Percentiles rank a stretch among this genome's conserved stretches.
Conservation (phyloP, 208 protist genomes). For the Perkinsela sp. region DNA sequence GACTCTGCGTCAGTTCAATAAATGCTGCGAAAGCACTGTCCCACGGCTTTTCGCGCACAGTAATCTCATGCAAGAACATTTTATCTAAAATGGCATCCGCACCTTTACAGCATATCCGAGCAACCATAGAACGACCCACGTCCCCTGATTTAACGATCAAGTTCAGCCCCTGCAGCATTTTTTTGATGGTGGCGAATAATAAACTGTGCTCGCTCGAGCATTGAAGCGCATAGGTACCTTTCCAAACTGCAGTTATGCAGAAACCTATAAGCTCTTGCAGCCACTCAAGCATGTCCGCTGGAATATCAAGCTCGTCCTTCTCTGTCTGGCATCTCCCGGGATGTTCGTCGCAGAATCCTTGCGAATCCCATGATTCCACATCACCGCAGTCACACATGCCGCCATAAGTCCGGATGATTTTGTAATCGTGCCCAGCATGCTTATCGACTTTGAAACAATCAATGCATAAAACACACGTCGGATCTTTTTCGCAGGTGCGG, state of each 20-base stretch:
- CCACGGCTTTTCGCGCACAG: neutral
- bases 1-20: neutral
- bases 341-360: neutral
- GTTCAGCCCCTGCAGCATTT: neutral
- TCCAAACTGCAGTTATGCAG: neutral
- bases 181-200: neutral
- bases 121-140: neutral
- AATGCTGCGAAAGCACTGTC: neutral
- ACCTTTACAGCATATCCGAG: neutral
- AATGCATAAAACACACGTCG: slow-evolving; percentile 15
- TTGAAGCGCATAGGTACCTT: neutral
- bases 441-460: slow-evolving; percentile 13
- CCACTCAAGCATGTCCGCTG: neutral
- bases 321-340: slow-evolving; percentile 2
- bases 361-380: slow-evolving; percentile 3
- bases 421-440: slow-evolving; percentile 12
- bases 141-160: neutral
- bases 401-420: slow-evolving; percentile 8
- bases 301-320: slow-evolving; percentile 1
- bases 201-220: neutral
- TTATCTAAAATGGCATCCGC: neutral
- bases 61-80: neutral
- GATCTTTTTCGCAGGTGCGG: slow-evolving; percentile 16
- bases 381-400: slow-evolving; percentile 22
- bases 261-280: neutral